Base-by-base conservation (phyloP, 2,329 filamentous ascomycete genomes). In the Drechmeria coniospora region DNA sequence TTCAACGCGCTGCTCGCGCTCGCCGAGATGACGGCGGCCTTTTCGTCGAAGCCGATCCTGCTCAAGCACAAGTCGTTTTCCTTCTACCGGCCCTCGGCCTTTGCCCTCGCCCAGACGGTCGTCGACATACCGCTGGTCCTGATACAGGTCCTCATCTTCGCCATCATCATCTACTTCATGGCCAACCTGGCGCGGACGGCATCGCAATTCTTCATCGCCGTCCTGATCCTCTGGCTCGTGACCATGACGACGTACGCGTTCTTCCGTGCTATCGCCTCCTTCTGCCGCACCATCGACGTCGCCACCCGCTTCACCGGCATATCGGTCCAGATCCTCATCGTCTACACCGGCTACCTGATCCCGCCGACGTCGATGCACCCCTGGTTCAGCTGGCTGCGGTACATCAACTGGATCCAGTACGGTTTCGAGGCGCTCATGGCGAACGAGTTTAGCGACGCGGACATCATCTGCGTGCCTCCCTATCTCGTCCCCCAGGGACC, bases 91-190 rank as follows among this genome's bases (percentile, higher is more conserved):
- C 67, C 68, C 0, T 59, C 61, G 4, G 64, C 67, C 8, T 68
- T 70, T 35, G 61, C 65, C 2, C 53, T 74, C 2, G 68, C 69
- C 5, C 59, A 67, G 17, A 63, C 70, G 0, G 52, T 74, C 0
- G 50, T 59, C 1, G 72, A 82, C 67, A 36, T 76, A 55, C 50
- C 71, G 0, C 38, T 65, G 5, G 72, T 86, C 36, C 56, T 82
- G 9, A 30, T 64, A 6, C 78, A 80, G 38, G 61, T 75, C 0
- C 53, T 77, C 29, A 53, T 71, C 13, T 86, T 84, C 54, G 79
- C 79, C 35, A 26, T 81, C 21, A 65, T 75, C 12, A 59, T 86
- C 21, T 87, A 86, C 55, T 86, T 84, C 51, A 75, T 87, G 74
- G 68, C 74, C 1, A 72, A 77, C 27, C 59, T 87, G 2, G 63